Conservation (phyloP, 2,329 filamentous ascomycete species). For the Aureobasidium melanogenum region DNA sequence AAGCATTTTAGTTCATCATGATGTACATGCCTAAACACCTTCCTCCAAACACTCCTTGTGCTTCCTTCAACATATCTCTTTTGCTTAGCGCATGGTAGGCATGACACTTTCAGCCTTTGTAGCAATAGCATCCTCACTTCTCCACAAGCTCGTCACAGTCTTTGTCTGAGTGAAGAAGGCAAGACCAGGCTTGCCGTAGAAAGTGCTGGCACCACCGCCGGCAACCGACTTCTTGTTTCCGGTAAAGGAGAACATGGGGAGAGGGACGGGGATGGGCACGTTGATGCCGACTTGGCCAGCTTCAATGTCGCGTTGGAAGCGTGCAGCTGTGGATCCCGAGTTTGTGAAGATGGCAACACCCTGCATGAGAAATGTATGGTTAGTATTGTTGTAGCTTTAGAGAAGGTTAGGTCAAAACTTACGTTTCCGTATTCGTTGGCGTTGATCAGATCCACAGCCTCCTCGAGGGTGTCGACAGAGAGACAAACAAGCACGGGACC, state of each 20-base stretch:
- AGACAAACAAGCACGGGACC: conserved; percentile 76
- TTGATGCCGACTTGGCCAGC: conserved; percentile 82
- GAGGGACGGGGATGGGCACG: conserved; percentile 61
- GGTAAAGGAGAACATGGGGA: conserved; percentile 57
- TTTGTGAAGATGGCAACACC: conserved; percentile 78
- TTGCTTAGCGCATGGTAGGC: conserved; percentile 51
- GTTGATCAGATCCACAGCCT: conserved; percentile 75
- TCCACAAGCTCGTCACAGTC: conserved; percentile 93
- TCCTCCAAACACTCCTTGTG: not conserved
- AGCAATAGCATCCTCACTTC: conserved; percentile 71
- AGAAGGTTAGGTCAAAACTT: not conserved
- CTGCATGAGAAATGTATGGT: not conserved
- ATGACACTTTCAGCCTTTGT: conserved; percentile 83
- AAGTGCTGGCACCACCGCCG: conserved; percentile 83
- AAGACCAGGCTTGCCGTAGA: conserved; percentile 88
- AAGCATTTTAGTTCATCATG: not conserved
- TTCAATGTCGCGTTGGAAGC: conserved; percentile 73
- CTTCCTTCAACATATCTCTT: too few relatives aligned
- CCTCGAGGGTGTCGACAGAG: conserved; percentile 67
- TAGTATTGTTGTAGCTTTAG: not conserved
- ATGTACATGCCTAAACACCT: not conserved
- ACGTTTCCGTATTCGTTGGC: conserved; percentile 74
- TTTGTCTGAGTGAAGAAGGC: conserved; percentile 96
- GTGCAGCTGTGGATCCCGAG: conserved; percentile 65
- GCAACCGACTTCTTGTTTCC: conserved; percentile 80